Percentiles rank a stretch among this genome's conserved stretches.
Conservation (phyloP, 129 eudicot genomes). For the Pittosporum tobira region DNA sequence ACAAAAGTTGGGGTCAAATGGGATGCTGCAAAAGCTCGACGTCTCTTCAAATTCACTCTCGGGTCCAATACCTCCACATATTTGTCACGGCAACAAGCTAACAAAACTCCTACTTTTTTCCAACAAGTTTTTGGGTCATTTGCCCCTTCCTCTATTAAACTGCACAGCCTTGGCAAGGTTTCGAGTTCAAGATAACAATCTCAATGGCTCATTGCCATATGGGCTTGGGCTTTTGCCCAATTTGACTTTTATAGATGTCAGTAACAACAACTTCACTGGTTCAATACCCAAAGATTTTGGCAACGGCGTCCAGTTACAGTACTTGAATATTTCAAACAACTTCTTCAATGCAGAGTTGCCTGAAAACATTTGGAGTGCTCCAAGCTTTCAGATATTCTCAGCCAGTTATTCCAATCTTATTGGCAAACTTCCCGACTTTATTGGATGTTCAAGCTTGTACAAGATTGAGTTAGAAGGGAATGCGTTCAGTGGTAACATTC, state of each 20-base stretch:
- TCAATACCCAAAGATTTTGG: constrained; percentile 63
- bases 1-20: constrained; percentile 60
- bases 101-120: constrained; percentile 61
- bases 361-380: constrained; percentile 68
- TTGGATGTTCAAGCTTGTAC: constrained; percentile 65
- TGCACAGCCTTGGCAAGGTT: constrained; percentile 65
- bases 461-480: constrained; percentile 68
- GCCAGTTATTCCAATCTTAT: constrained; percentile 45
- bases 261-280: constrained; percentile 65
- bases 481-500: constrained; percentile 56
- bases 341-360: constrained; percentile 44
- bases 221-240: constrained; percentile 69
- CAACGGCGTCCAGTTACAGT: constrained; percentile 45
- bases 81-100: constrained; percentile 62
- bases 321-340: constrained; percentile 61
- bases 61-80: constrained; percentile 70
- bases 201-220: constrained; percentile 64
- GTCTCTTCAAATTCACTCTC: constrained; percentile 67
- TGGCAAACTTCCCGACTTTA: constrained; percentile 71
- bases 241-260: constrained; percentile 59
- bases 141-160: constrained; percentile 60
- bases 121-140: constrained; percentile 43
- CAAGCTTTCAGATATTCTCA: constrained; percentile 59
- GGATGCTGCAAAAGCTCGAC: constrained; percentile 53
- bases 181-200: constrained; percentile 57